Conservation (phyloP, 306 rosid species). For the Inga oerstediana region DNA sequence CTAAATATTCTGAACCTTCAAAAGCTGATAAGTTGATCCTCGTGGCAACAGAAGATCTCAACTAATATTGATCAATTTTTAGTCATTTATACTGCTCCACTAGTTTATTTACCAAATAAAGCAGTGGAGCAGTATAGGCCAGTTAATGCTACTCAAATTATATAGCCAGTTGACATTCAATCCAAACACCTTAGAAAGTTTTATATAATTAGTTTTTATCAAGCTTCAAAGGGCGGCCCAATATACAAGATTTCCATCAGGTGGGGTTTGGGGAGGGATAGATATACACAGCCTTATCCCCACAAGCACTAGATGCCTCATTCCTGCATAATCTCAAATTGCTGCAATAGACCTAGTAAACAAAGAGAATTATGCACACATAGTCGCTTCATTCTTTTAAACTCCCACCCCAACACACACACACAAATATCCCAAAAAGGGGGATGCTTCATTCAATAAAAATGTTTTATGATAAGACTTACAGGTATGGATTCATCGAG, state of each 20-base stretch:
- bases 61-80: background rate
- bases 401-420: background rate
- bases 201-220: background rate
- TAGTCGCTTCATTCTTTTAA: slow-evolving; percentile 5
- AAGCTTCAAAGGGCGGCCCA: no score
- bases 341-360: background rate
- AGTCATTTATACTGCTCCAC: background rate
- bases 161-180: background rate
- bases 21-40: slow-evolving; percentile 3
- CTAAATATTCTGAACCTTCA: background rate
- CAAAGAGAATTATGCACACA: background rate
- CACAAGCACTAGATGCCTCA: background rate
- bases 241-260: no score
- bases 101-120: background rate
- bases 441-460: slow-evolving; percentile 25
- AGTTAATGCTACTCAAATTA: background rate
- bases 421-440: background rate
- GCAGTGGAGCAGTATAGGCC: background rate
- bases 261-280: no score
- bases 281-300: no score
- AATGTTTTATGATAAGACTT: slow-evolving; percentile 38
- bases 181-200: background rate
- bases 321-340: slow-evolving; percentile 9
- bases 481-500: slow-evolving; percentile 49
- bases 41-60: background rate